Evolutionary conservation across 2,329 filamentous ascomycete genomes (phyloP).

Genomic region (Phaeophleospora eucalypticola): DNA sequence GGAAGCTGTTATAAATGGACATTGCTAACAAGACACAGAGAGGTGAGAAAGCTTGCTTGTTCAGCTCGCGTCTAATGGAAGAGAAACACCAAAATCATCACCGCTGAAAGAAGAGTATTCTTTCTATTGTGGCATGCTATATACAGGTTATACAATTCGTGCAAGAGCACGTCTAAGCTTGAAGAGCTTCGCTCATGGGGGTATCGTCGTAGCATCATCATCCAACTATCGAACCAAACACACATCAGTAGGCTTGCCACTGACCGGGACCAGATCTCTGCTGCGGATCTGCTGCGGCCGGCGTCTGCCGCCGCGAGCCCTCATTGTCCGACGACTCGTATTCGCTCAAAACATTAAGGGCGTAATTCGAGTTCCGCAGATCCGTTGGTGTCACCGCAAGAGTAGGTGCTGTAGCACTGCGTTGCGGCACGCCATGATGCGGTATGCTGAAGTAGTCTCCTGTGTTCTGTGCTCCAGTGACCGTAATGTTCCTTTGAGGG

Average conservation of each 20-base stretch:
- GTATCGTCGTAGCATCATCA: too few species aligned
- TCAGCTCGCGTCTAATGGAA: too few species aligned
- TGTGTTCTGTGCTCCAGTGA: constrained; percentile 11
- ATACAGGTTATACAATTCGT: too few species aligned
- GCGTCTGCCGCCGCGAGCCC: background rate
- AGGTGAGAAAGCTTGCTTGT: too few species aligned
- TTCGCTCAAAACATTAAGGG: constrained; percentile 4
- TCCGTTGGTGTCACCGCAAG: constrained; percentile 1
- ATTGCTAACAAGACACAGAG: too few species aligned
- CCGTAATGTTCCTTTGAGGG: constrained; percentile 20
- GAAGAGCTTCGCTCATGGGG: too few species aligned
- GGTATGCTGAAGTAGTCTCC: constrained; percentile 18
- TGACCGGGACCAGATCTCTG: background rate
- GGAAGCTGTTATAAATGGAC: too few species aligned
- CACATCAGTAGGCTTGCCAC: background rate
- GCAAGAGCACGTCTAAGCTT: too few species aligned
- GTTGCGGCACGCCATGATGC: constrained; percentile 13
- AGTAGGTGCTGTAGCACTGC: constrained; percentile 23
- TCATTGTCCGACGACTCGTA: constrained; percentile 12
- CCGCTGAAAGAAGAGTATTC: too few species aligned
- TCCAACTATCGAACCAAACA: too few species aligned
- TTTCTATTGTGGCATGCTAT: too few species aligned
- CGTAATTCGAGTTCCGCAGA: constrained; percentile 1
- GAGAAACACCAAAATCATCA: too few species aligned
- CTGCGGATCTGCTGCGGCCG: background rate